These are phyloP conservation scores for Tuber borchii DNA, from an alignment of 495 filamentous ascomycete species.

Conservation along the genomic window DNA sequence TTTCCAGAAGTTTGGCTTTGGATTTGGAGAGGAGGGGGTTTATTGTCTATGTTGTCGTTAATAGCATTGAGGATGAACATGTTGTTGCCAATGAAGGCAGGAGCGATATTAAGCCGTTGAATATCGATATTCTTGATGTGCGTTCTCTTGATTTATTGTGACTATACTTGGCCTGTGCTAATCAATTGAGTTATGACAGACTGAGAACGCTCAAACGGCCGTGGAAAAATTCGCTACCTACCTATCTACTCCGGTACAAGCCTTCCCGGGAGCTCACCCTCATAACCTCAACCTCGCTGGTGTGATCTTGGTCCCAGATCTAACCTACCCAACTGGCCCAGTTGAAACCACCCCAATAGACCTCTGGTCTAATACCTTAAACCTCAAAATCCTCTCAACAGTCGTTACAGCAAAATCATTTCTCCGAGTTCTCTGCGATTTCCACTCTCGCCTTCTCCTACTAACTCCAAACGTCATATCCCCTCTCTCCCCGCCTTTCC, in stretches of 20 bases:
- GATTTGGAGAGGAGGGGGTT: constrained; percentile 90
- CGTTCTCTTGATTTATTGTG: constrained; percentile 9
- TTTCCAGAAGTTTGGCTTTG: constrained; percentile 69
- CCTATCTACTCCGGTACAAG: constrained; percentile 63
- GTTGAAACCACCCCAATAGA: constrained; percentile 76
- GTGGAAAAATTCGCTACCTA: constrained; percentile 61
- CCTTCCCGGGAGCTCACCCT: constrained; percentile 63
- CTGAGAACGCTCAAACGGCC: constrained; percentile 50
- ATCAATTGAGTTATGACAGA: constrained; percentile 35
- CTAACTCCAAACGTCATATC: constrained; percentile 80
- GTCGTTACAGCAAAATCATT: constrained; percentile 81
- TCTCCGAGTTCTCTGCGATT: constrained; percentile 65
- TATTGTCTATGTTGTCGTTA: constrained; percentile 83
- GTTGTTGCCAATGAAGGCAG: constrained; percentile 63
- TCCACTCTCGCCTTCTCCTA: constrained; percentile 61
- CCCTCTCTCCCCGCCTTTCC: constrained; percentile 73
- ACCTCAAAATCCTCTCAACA: constrained; percentile 85
- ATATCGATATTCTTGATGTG: constrained; percentile 74
- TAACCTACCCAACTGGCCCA: constrained; percentile 64
- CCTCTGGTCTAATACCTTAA: constrained; percentile 79
- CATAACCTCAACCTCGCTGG: constrained; percentile 69
- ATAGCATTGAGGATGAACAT: constrained; percentile 71
- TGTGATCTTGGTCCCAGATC: constrained; percentile 67
- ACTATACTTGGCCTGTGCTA: not conserved
- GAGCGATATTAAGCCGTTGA: constrained; percentile 71